Percentiles rank a stretch among this genome's conserved stretches.
These are phyloP conservation scores for Aeschynomene evenia DNA, from an alignment of 306 rosid species.

Conservation along the genomic window DNA sequence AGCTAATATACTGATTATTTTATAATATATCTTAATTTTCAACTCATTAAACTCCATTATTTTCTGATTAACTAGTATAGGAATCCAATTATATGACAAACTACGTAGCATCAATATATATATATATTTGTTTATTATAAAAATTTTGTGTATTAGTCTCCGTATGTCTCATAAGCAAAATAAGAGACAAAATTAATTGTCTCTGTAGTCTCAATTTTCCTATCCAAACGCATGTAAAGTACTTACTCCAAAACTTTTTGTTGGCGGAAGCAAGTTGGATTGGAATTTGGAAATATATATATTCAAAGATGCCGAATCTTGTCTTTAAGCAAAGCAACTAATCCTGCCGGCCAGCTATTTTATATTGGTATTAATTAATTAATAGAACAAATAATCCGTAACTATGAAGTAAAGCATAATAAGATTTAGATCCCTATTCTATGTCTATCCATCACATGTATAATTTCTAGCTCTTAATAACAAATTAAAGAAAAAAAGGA, in stretches of 20 bases:
- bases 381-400: background rate
- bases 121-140: background rate
- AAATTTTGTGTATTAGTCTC: no score
- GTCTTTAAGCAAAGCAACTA: background rate
- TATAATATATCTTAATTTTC: background rate
- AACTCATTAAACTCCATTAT: background rate
- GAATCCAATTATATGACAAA: background rate
- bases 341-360: conserved; percentile 11
- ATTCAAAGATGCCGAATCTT: conserved; percentile 8
- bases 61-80: background rate
- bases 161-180: no score
- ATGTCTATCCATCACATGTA: background rate
- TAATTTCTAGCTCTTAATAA: background rate
- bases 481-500: no score
- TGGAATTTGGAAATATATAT: no score
- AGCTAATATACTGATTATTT: background rate
- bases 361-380: background rate
- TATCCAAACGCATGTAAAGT: no score
- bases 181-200: no score
- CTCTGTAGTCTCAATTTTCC: no score
- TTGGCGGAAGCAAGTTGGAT: conserved; percentile 13
- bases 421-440: background rate
- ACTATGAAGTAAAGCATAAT: background rate
- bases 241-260: background rate
- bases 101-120: background rate